Percentiles rank a stretch among this genome's conserved stretches.
phyloP scores from a whole-genome alignment of 164 flowering plant genomes.

The Aristolochia fimbriata region DNA sequence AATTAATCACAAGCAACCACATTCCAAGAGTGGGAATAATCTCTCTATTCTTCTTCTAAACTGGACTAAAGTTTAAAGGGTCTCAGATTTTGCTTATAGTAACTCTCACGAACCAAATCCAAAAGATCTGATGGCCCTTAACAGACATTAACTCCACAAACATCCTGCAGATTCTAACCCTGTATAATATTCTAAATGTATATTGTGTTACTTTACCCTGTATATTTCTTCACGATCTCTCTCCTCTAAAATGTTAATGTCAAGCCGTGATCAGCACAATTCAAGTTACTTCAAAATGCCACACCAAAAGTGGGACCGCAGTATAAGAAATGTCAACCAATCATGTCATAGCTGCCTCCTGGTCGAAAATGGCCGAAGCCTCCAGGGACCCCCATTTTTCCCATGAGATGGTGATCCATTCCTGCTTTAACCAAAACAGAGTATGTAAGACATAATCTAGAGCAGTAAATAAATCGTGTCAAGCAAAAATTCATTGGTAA shows the following conservation, averaged over 20 bases:
- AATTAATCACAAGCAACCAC: too few species aligned
- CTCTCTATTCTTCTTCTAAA: too few species aligned
- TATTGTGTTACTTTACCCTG: conserved; percentile 5
- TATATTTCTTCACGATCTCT: conserved; percentile 8
- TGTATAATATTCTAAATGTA: conserved; percentile 8
- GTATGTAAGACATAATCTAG: too few species aligned
- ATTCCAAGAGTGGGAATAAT: too few species aligned
- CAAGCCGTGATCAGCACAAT: conserved; percentile 14
- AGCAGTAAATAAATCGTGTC: too few species aligned
- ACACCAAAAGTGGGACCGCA: background rate
- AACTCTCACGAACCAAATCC: too few species aligned
- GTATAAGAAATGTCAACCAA: conserved; percentile 23
- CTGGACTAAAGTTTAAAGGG: too few species aligned
- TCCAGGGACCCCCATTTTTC: conserved; percentile 55
- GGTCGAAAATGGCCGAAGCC: conserved; percentile 41
- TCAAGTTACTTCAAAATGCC: conserved; percentile 3
- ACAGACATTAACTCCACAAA: background rate
- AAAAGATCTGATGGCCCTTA: too few species aligned
- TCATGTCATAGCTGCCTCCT: conserved; percentile 53
- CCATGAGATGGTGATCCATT: conserved; percentile 40
- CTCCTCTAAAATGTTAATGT: conserved; percentile 18
- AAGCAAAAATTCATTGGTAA: too few species aligned
- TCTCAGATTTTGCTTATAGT: too few species aligned
- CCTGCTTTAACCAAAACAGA: conserved; percentile 35
- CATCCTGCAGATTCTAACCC: conserved; percentile 2